Evolutionary conservation across 805 yeast genomes (phyloP), one percentile per base, ranked within the genome.

Genomic region (Lachancea thermotolerans): DNA sequence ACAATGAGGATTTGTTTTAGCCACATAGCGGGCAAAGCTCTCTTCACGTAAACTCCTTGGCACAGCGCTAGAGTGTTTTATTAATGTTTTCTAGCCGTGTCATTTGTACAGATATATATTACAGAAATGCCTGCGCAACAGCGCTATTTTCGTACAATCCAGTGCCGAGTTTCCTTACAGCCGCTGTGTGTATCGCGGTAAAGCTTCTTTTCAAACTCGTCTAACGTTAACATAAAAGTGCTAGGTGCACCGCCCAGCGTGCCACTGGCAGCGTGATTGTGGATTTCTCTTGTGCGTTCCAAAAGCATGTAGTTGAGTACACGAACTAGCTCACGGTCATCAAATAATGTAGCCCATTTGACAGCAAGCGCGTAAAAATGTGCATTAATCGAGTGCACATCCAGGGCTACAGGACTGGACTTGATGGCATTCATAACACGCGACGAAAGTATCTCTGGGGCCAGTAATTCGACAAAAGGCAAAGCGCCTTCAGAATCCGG

Each of bases 361-460:
- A 81, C 79, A 5, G 83, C 83, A 25, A 89, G 63, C 17, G 74
- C 68, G 54, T 84, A 86, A 62, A 77, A 93, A 54, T 85, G 76
- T 0, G 89, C 76, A 43, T 75, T 69, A 32, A 82, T 74, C 2
- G 79, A 63, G 50, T 84, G 83, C 25, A 87, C 59, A 56, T 87
- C 91, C n/a, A 88, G 69, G 15, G 75, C 67, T 1, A 62, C 62
- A 1, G 95, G 78, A 49, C 79, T 83, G 0, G 95, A 73, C 58
- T 85, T 86, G 39, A 90, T 80, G 31, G 96, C 95, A 57, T 89
- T 90, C 28, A 85, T 63, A 16, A 89, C 89, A 46, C 77, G 78
- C 8, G 68, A 59, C 17, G 77, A 70, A 45, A 89, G 74, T 35
- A 81, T 78, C 2, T 80, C 85, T 0, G 98, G 98, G 40, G 77